Conservation (phyloP, 495 filamentous ascomycete species). For the Neurospora sp. region DNA sequence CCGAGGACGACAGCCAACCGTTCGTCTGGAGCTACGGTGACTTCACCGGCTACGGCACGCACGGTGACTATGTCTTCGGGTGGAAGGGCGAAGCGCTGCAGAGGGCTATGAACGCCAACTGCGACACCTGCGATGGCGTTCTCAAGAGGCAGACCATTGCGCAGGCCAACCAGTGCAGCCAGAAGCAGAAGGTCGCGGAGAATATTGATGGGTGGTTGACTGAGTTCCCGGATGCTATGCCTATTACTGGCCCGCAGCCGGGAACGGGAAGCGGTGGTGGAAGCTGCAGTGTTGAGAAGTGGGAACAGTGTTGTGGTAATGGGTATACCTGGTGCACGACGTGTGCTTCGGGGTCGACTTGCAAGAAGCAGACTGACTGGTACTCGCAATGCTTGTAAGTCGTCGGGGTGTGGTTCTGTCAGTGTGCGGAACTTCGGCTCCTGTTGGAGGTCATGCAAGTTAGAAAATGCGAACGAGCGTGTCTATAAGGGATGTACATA, state of each 20-base stretch:
- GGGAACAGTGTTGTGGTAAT: conserved; percentile 28
- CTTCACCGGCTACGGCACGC: conserved; percentile 26
- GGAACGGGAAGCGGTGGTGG: background rate
- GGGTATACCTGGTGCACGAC: conserved; percentile 20
- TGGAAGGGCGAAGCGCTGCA: conserved; percentile 32
- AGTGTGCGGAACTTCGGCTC: background rate
- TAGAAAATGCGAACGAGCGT: background rate
- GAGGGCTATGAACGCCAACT: conserved; percentile 29
- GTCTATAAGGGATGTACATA: background rate
- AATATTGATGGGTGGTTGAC: conserved; percentile 27
- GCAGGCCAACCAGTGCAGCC: conserved; percentile 27
- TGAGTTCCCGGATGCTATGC: conserved; percentile 5
- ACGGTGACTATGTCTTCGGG: conserved; percentile 34
- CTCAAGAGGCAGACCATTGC: conserved; percentile 30
- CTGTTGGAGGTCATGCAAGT: background rate
- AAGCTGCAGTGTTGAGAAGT: conserved; percentile 19
- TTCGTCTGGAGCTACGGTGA: conserved; percentile 36
- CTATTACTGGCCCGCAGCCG: conserved; percentile 10
- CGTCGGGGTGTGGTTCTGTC: background rate
- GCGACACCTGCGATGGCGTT: conserved; percentile 25
- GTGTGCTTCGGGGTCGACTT: conserved; percentile 18
- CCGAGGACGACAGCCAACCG: conserved; percentile 30
- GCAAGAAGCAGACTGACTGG: conserved; percentile 15
- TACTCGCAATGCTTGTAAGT: conserved; percentile 19
- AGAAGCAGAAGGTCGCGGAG: conserved; percentile 24